Base-by-base conservation (phyloP, 345 rosid species). In the Corchorus capsularis region DNA sequence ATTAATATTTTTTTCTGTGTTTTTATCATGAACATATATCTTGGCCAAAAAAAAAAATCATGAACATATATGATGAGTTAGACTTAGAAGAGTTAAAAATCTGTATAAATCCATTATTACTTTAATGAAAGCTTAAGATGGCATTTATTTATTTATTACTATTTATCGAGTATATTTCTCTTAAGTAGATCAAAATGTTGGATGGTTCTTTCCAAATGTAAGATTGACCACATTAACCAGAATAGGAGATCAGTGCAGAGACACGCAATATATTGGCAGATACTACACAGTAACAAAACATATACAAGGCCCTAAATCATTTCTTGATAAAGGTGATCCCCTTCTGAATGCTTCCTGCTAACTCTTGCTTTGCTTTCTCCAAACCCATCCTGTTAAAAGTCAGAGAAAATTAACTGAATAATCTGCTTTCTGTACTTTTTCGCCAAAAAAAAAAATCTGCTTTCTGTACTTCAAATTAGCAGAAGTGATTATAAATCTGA, bases 341-440 rank as follows among this genome's bases (percentile, higher is more conserved):
- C 84, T 92, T 90, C 78, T 88, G 88, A 81, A 89, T 92, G 82
- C 94, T 92, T 75, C 82, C 90, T 0, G 89, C 91, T 59, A 92
- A 41, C 76, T 90, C 97, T 80, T 72, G 78, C 89, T 90, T 92
- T 71, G 93, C 91, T 80, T 90, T 92, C 87, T 86, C 93, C 88
- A 90, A 56, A 46, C 97, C 92, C 71, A 71, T 55, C 90, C 93
- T 92, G 80, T 53, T 9, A 19, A 76, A 19, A 63, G 34, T 34
- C 56, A 68, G 11, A 10, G 37, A n/a, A 20, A 65, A 63, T 71
- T 71, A 53, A 20, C 27, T 22, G 43, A 16, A 8, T 5, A 9
- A 19, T 8, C 70, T 32, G 10, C 50, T 32, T 15, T 17, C 14
- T 6, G 20, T 32, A 47, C 52, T 53, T 12, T n/a, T n/a, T n/a